Evolutionary conservation across 306 rosid species (phyloP).

Genomic region (Calophaca sinica): DNA sequence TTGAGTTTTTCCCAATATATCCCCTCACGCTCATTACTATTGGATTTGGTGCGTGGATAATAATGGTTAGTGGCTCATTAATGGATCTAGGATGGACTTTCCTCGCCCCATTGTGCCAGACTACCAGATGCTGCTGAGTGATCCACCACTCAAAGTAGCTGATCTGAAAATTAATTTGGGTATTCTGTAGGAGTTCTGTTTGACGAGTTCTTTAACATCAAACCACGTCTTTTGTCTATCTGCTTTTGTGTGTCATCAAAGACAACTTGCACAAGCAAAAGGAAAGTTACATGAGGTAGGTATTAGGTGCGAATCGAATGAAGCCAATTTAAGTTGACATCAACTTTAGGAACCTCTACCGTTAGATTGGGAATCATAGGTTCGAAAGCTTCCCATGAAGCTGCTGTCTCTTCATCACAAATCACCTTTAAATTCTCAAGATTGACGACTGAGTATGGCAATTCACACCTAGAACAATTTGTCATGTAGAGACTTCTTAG

Average conservation of each 20-base stretch:
- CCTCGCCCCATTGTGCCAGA: slow-evolving; percentile 43
- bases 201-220: neutral
- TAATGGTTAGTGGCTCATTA: too few relatives aligned
- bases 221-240: neutral
- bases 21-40: too few relatives aligned
- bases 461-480: slow-evolving; percentile 52
- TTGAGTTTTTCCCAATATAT: too few relatives aligned
- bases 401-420: slow-evolving; percentile 70
- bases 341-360: slow-evolving; percentile 50
- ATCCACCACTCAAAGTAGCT: slow-evolving; percentile 44
- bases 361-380: slow-evolving; percentile 38
- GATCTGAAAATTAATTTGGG: neutral
- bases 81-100: too few relatives aligned
- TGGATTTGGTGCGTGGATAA: too few relatives aligned
- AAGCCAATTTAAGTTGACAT: slow-evolving; percentile 72
- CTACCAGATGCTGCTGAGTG: slow-evolving; percentile 35
- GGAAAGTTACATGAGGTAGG: neutral
- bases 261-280: neutral
- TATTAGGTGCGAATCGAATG: slow-evolving; percentile 37
- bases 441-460: slow-evolving; percentile 55
- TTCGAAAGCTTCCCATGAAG: slow-evolving; percentile 49
- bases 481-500: slow-evolving; percentile 58
- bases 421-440: slow-evolving; percentile 53
- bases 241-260: neutral
- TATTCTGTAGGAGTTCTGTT: slow-evolving; percentile 13